Evolutionary conservation across 768 basidiomycete genomes (phyloP).

Genomic region (Kondoa subrosea): DNA sequence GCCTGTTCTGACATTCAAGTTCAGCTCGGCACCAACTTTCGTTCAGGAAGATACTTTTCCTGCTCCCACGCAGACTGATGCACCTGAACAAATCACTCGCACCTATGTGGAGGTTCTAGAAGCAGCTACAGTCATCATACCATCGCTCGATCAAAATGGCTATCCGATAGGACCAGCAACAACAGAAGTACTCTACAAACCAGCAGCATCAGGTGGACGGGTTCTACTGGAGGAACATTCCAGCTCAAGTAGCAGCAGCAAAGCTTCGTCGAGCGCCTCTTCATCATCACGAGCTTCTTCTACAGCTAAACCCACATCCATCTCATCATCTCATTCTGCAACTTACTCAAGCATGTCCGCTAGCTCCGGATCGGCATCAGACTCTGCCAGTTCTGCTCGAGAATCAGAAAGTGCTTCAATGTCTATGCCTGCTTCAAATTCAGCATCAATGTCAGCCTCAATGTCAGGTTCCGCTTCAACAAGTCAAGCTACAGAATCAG

Average conservation of each 20-base stretch:
- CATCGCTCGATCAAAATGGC: not conserved
- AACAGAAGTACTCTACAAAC: not conserved
- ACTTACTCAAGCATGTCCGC: too few species aligned
- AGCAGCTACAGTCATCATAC: not conserved
- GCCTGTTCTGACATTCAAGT: not conserved
- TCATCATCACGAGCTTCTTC: too few species aligned
- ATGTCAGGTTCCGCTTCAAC: not conserved
- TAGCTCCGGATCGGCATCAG: too few species aligned
- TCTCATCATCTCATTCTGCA: too few species aligned
- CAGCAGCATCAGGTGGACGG: not conserved
- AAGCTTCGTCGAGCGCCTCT: not conserved
- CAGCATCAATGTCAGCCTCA: not conserved
- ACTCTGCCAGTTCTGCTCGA: too few species aligned
- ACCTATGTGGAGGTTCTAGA: not conserved
- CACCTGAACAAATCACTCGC: not conserved
- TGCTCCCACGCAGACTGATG: not conserved
- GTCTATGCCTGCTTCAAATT: too few species aligned
- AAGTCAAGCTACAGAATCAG: not conserved
- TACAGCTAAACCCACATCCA: too few species aligned
- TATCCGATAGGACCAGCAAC: not conserved
- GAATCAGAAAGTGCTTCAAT: too few species aligned
- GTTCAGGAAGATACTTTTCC: not conserved
- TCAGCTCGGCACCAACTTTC: not conserved
- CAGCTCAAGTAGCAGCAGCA: not conserved
- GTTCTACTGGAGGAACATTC: not conserved